phyloP scores from a whole-genome alignment of 257 asterid genomes.

The Haberlea rhodopensis region DNA sequence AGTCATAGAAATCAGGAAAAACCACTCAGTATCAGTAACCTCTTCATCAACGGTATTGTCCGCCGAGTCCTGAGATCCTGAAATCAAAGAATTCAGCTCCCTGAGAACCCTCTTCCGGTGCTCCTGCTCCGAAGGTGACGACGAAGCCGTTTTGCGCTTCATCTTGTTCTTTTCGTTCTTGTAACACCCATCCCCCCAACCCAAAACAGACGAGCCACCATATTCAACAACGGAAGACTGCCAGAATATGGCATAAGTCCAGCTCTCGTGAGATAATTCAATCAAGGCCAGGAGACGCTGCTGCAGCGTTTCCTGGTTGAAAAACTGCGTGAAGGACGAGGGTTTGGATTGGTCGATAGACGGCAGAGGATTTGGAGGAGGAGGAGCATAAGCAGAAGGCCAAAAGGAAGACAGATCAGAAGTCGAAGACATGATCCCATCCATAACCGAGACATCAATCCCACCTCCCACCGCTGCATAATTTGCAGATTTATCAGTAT shows the following conservation, averaged over 20 bases:
- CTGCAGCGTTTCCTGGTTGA: slow-evolving; percentile 72
- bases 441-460: slow-evolving; percentile 50
- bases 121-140: slow-evolving; percentile 57
- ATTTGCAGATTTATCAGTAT: slow-evolving; percentile 9
- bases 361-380: slow-evolving; percentile 10
- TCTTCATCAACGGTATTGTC: slow-evolving; percentile 75
- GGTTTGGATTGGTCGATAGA: slow-evolving; percentile 21
- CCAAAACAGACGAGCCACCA: slow-evolving; percentile 42
- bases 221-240: slow-evolving; percentile 52
- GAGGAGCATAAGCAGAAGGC: slow-evolving; percentile 34
- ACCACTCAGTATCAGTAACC: slow-evolving; percentile 91
- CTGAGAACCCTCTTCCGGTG: slow-evolving; percentile 71
- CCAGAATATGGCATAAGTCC: slow-evolving; percentile 97
- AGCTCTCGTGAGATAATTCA: slow-evolving; percentile 67
- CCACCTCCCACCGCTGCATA: slow-evolving; percentile 26
- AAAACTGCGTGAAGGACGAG: slow-evolving; percentile 26
- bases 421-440: slow-evolving; percentile 46
- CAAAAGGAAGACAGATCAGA: slow-evolving; percentile 58
- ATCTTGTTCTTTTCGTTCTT: slow-evolving; percentile 63
- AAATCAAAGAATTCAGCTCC: slow-evolving; percentile 68
- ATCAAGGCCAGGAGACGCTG: slow-evolving; percentile 67
- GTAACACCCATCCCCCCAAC: slow-evolving; percentile 90
- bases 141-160: slow-evolving; percentile 38
- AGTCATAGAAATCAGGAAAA: slow-evolving; percentile 79
- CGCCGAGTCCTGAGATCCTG: slow-evolving; percentile 40